Evolutionary conservation across 75 land plant species (phyloP).

Genomic region (Pseudotsuga menziesii): DNA sequence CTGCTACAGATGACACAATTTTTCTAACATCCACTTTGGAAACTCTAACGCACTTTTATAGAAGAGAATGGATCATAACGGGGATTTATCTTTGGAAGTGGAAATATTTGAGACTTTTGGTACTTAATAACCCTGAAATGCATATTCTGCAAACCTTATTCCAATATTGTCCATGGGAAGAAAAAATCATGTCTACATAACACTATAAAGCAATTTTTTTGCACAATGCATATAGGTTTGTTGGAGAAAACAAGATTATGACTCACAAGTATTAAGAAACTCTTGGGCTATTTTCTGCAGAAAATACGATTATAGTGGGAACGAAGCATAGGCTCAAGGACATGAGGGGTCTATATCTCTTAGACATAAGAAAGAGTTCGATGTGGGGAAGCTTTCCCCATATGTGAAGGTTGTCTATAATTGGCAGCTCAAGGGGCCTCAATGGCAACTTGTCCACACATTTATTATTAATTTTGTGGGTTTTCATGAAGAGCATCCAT

Average conservation of each 20-base stretch:
- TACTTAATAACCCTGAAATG: conserved; percentile 17
- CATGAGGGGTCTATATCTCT: not conserved
- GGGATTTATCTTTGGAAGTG: not conserved
- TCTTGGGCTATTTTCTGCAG: not conserved
- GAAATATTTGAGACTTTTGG: conserved; percentile 15
- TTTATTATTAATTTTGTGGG: too few species aligned
- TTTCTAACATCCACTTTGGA: not conserved
- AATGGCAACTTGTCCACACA: not conserved
- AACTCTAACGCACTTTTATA: not conserved
- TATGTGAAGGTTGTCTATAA: not conserved
- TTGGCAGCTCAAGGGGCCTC: not conserved
- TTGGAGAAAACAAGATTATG: conserved; percentile 10
- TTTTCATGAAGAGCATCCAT: too few species aligned
- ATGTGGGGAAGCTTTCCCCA: not conserved
- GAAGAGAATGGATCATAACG: not conserved
- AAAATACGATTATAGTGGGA: not conserved
- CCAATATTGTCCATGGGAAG: conserved; percentile 43
- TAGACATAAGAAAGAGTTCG: not conserved
- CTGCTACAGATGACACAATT: not conserved
- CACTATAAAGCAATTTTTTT: conserved; percentile 19
- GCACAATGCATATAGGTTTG: conserved; percentile 15
- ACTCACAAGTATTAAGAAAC: conserved; percentile 20
- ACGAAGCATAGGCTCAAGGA: not conserved
- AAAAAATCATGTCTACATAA: conserved; percentile 16
- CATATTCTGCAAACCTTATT: conserved; percentile 24